Evolutionary conservation across 176 grass and related monocot species (phyloP), one percentile per base, ranked within the genome.

Genomic region (Elaeis guineensis): DNA sequence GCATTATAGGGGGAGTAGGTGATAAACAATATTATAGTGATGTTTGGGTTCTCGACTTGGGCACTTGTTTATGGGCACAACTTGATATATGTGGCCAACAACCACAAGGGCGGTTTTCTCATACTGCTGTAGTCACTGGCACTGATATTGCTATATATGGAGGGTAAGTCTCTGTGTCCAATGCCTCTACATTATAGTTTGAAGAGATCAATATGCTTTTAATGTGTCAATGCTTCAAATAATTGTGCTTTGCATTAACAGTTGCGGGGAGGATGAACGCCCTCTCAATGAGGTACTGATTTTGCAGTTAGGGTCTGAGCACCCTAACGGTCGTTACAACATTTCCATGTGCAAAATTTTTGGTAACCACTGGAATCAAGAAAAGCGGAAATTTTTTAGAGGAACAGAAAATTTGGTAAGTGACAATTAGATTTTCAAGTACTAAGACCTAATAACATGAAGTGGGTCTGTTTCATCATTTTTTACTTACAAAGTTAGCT

Each of bases 21-120:
- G 93, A 98, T 61, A 92, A 98, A 53, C 82, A 92, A 56, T 98
- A 98, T 50, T 98, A 98, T 35, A 98, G 79, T 7, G 94, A 98
- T 78, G 84, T 87, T 5, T 98, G 94, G 94, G 69, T 98, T 83
- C 82, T 93, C 59, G 94, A 98, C 83, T 64, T 81, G 19, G 16
- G 68, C 16, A 77, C 26, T 17, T 74, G 76, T 7, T 68, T 82
- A 14, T 98, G 94, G 94, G 79, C 53, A 56, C 94, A 83, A 20
- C 85, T 98, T 3, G 94, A 98, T 19, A 85, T 76, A 16, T 84
- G 82, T 17, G 94, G 94, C 51, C 88, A 90, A 66, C 84, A 77
- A 60, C 88, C 94, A 5, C 94, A 98, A 79, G 94, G 94, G 50
- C 64, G 94, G 16, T 98, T 93, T 71, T 85, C 94, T 39, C 94